Conservation (phyloP, 148 eudicot genomes). For the Rhododendron ferrugineum region DNA sequence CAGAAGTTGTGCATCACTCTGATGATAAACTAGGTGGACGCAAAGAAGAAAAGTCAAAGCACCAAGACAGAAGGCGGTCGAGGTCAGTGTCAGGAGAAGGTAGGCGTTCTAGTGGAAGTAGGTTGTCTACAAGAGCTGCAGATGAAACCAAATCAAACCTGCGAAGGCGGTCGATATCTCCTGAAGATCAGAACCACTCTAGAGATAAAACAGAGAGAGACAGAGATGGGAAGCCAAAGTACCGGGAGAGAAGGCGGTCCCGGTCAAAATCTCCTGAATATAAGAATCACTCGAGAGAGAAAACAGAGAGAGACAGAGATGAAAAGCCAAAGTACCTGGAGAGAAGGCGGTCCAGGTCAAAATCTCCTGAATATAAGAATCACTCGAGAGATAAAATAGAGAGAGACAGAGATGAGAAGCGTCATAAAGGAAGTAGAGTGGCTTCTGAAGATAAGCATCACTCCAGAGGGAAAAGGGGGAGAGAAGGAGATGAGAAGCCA, state of each 20-base stretch:
- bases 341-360: constrained; percentile 1
- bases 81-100: constrained; percentile 44
- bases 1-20: constrained; percentile 31
- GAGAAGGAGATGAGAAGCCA: constrained; percentile 39
- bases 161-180: constrained; percentile 48
- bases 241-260: neutral
- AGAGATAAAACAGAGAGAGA: neutral
- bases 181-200: constrained; percentile 24
- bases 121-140: constrained; percentile 14
- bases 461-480: constrained; percentile 23
- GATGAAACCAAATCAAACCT: constrained; percentile 42
- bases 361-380: constrained; percentile 3
- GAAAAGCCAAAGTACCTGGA: neutral
- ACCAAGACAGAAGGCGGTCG: constrained; percentile 29
- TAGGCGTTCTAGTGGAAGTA: constrained; percentile 24
- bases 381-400: neutral
- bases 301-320: neutral
- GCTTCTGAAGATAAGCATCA: constrained; percentile 4
- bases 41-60: constrained; percentile 39
- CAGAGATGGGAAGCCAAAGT: neutral
- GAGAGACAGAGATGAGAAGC: neutral
- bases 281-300: neutral
- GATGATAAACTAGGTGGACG: constrained; percentile 22
- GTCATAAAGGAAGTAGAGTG: neutral
- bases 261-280: neutral